Base-by-base conservation (phyloP, 768 basidiomycete species). In the Russula foetens region DNA sequence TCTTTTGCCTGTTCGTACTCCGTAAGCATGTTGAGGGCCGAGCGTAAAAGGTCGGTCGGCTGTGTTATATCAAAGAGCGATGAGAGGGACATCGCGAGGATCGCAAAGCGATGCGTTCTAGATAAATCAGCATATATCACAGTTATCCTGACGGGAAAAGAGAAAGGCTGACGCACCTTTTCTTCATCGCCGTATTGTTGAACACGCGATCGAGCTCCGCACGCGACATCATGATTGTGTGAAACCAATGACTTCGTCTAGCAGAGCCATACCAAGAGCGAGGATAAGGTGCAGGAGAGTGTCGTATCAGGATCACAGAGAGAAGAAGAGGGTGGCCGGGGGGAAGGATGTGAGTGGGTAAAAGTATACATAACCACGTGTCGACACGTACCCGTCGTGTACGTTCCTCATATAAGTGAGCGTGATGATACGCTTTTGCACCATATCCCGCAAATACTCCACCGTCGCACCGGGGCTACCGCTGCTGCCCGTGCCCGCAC, bases 191-290 rank as follows among this genome's bases (percentile, higher is more conserved):
- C 7, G 72, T 71, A 69, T 88, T 90, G 66, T 77, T 84, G 71
- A 93, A 94, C 56, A 81, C 82, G 52, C 77, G 81, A 59, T 90
- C 86, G 4, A 94, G 81, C 56, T 92, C 92, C 19, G 75, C 67
- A 50, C 81, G 82, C 56, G 86, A 84, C 67, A 94, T 81, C 68
- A 89, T 79, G 66, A 94, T 84, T 14, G 92, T 94, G 70, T 92
- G 88, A 68, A 90, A 90, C 91, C 91, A 92, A 69, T 91, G 86
- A 63, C 84, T 85, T 56, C 84, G 84, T 55, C 91, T 92, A 69
- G 2, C 44, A 29, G 14, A 45, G 26, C 19, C 12, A 7, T 6
- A 23, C 1, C n/a, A 4, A 17, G 5, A 7, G 39, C 19, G 39
- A 12, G 39, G 38, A n/a, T n/a, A n/a, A n/a, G n/a, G n/a, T n/a